A percentile compares a stretch with the other conserved stretches of the same genome.
phyloP scores from a whole-genome alignment of 176 grass and related monocot genomes.

The Zizania latifolia region DNA sequence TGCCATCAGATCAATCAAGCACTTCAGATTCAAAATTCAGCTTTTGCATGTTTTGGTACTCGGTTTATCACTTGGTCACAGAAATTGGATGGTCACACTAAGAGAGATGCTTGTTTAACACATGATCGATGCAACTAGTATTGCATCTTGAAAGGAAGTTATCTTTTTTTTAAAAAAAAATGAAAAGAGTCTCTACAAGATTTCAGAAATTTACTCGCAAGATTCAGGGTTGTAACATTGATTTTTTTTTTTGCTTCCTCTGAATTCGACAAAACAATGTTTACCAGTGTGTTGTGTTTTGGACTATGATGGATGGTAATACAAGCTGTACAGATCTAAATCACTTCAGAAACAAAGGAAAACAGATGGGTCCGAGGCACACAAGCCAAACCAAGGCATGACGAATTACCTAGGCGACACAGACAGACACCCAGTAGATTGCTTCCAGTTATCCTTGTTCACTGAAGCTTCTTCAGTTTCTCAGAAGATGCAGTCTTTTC shows the following conservation, averaged over 20 bases:
- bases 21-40: no score
- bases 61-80: no score
- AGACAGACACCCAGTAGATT: slow-evolving; percentile 26
- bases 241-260: slow-evolving; percentile 21
- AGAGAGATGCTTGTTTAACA: neutral
- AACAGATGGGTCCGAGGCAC: slow-evolving; percentile 8
- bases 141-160: neutral
- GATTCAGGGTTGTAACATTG: neutral
- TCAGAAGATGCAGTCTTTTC: slow-evolving; percentile 36
- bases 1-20: no score
- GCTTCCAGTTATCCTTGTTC: slow-evolving; percentile 11
- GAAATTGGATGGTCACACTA: no score
- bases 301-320: slow-evolving; percentile 33
- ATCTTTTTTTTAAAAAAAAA: no score
- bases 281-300: slow-evolving; percentile 15
- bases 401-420: neutral
- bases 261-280: slow-evolving; percentile 23
- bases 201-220: slow-evolving; percentile 9
- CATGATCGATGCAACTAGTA: neutral
- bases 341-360: slow-evolving; percentile 19
- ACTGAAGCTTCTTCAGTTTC: slow-evolving; percentile 69
- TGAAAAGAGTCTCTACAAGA: slow-evolving; percentile 13
- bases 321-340: slow-evolving; percentile 43
- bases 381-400: slow-evolving; percentile 30
- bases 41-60: no score